These are phyloP conservation scores for Schizonepeta tenuifolia DNA, from an alignment of 257 asterid genomes.

Conservation along the genomic window DNA sequence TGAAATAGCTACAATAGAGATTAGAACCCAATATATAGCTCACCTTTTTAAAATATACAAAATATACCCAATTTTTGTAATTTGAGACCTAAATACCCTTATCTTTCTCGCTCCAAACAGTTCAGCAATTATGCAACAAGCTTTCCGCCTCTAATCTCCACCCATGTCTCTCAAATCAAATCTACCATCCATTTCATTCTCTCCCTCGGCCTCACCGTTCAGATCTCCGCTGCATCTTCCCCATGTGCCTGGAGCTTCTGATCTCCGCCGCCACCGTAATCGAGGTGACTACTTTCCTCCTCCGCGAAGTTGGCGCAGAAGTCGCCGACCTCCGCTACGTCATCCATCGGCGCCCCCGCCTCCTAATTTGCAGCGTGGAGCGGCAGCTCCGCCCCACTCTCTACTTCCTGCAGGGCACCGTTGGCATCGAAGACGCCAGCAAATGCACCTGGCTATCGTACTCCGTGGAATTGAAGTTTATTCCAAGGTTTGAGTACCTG, in stretches of 20 bases:
- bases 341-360: slow-evolving; percentile 88
- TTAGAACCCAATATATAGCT: no score
- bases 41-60: no score
- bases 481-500: slow-evolving; percentile 77
- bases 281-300: slow-evolving; percentile 78
- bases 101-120: no score
- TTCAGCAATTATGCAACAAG: no score
- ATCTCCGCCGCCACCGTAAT: slow-evolving; percentile 54
- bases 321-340: slow-evolving; percentile 63
- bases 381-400: slow-evolving; percentile 79
- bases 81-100: no score
- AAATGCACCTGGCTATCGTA: slow-evolving; percentile 69
- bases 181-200: slow-evolving; percentile 65
- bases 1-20: no score
- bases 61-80: no score
- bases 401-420: slow-evolving; percentile 74
- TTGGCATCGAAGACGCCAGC: slow-evolving; percentile 70
- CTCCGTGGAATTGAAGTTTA: slow-evolving; percentile 76
- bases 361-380: slow-evolving; percentile 61
- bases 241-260: slow-evolving; percentile 81
- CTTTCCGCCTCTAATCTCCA: slow-evolving; percentile 40
- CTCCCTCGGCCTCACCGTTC: slow-evolving; percentile 56
- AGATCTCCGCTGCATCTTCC: slow-evolving; percentile 73
- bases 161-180: slow-evolving; percentile 61
- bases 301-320: slow-evolving; percentile 73